Evolutionary conservation across 495 filamentous ascomycete species (phyloP), one percentile per base, ranked within the genome.

Genomic region (Symbiotaphrina buchneri): DNA sequence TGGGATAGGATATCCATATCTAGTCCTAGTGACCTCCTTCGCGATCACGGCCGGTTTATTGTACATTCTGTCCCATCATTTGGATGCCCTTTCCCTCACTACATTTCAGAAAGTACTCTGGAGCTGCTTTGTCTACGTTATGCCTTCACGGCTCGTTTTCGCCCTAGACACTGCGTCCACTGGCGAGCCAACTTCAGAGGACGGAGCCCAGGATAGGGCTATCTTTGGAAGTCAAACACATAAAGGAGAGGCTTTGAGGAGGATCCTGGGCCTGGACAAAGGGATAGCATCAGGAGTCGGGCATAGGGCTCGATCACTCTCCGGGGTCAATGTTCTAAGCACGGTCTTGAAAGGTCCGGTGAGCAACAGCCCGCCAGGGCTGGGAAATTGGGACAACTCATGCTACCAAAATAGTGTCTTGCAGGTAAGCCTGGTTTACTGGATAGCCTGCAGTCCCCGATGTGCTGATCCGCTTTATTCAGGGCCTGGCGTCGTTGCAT

Each of bases 321-420:
- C 58, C 13, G 48, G 65, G 22, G 51, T 71, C 2, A 50, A 53
- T 30, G 53, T 52, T 5, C 31, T 65, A 20, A 51, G 56, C 21
- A 51, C 38, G 26, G 47, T 55, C 0, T 38, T 58, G 5, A 46
- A 61, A 11, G 49, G 56, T 22, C 43, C 30, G 27, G 49, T 44
- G 14, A 50, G 53, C 10, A 48, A 47, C 21, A 39, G 48, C 18
- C 80, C 80, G 2, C 63, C 81, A 3, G 87, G 90, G 0, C 49
- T 95, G 19, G 79, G 79, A 11, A 99, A 99, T 44, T 74, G 67
- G 56, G 72, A 91, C 49, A 93, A 92, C 43, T 91, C 81, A 1
- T 99, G 90, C 50, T 99, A 87, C 45, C 85, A 95, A 54, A 99
- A 99, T 46, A 93, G 84, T 38, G 75, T 94, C 13, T 68, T 95